Evolutionary conservation across 306 rosid species (phyloP).

Genomic region (Vigna unguiculata): DNA sequence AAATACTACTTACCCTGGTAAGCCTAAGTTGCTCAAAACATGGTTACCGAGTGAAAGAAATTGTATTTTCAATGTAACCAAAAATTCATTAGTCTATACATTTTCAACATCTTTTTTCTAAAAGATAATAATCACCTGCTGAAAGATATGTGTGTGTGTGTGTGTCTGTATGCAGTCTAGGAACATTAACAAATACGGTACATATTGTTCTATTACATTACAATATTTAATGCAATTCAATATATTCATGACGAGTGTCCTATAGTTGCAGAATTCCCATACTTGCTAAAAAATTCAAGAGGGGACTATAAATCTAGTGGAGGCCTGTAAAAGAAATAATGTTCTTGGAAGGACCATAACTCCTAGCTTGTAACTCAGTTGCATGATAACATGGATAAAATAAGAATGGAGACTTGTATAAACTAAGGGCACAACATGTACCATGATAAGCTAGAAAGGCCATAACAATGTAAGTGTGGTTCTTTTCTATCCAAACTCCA

Average conservation of each 20-base stretch:
- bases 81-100: not conserved
- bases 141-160: too few relatives aligned
- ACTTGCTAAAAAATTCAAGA: not conserved
- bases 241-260: not conserved
- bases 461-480: not conserved
- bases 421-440: not conserved
- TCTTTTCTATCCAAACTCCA: not conserved
- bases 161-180: not conserved
- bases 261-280: not conserved
- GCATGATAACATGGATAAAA: not conserved
- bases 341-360: not conserved
- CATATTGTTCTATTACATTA: not conserved
- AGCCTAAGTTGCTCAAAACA: not conserved
- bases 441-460: not conserved
- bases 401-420: not conserved
- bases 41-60: not conserved
- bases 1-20: conserved; percentile 6
- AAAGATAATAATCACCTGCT: not conserved
- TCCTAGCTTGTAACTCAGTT: not conserved
- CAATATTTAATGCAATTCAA: not conserved
- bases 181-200: not conserved
- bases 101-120: conserved; percentile 8
- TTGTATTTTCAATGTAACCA: not conserved
- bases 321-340: not conserved
- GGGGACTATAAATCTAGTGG: not conserved